Evolutionary conservation across 345 rosid genomes (phyloP).

Genomic region (Syzygium oleosum): DNA sequence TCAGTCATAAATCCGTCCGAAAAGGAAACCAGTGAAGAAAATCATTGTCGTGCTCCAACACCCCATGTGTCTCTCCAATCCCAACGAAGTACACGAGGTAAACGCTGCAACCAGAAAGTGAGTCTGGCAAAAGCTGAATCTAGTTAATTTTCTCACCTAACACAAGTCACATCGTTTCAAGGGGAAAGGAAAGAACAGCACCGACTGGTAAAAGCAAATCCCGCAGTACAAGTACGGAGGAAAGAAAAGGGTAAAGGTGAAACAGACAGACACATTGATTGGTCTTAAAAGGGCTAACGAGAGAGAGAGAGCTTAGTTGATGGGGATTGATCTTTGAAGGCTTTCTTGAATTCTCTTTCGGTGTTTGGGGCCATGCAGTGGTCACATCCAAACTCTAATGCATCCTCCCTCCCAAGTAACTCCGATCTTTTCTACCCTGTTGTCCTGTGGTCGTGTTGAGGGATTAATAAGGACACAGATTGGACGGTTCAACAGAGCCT

Average conservation of each 20-base stretch:
- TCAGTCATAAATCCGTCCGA: not conserved
- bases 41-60: not conserved
- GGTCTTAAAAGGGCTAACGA: not conserved
- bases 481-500: conserved; percentile 7
- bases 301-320: not conserved
- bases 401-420: not conserved
- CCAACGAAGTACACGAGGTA: not conserved
- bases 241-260: not conserved
- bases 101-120: not conserved
- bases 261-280: not conserved
- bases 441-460: not conserved
- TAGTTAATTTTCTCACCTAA: not conserved
- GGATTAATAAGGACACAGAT: not conserved
- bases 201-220: not conserved
- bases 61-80: not conserved
- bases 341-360: not conserved
- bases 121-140: not conserved
- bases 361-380: not conserved
- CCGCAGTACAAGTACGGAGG: not conserved
- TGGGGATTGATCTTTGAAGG: not conserved
- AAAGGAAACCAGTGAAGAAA: not conserved
- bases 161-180: not conserved
- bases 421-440: not conserved
- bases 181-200: not conserved
- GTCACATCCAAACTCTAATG: not conserved